These are phyloP conservation scores for Penicillium sp. DNA, from an alignment of 2,329 filamentous ascomycete species.

Conservation along the genomic window DNA sequence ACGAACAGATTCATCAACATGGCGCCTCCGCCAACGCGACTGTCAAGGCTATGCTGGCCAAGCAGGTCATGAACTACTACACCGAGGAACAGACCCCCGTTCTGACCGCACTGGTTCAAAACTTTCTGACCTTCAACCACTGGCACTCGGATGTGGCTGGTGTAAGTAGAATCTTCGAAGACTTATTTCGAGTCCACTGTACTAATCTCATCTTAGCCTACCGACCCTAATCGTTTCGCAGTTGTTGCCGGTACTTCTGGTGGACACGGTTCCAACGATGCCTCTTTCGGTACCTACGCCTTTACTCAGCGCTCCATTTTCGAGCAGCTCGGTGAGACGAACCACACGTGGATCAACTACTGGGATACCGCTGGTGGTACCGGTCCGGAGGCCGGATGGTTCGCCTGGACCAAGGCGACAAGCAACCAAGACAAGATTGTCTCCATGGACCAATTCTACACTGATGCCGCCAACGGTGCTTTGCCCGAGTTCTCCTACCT, in stretches of 20 bases:
- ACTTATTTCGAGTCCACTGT: not conserved
- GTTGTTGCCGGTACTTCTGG: constrained; percentile 28
- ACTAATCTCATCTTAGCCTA: constrained; percentile 30
- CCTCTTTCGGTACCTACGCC: constrained; percentile 24
- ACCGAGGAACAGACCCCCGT: constrained; percentile 43
- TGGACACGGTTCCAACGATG: constrained; percentile 33
- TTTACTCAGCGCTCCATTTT: constrained; percentile 39
- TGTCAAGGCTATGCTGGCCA: constrained; percentile 26
- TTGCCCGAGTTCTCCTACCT: constrained; percentile 34
- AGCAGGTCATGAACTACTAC: constrained; percentile 47
- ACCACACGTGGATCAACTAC: constrained; percentile 36
- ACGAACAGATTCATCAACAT: constrained; percentile 40
- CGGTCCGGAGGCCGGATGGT: constrained; percentile 31
- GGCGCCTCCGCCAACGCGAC: constrained; percentile 26
- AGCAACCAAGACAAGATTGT: constrained; percentile 25
- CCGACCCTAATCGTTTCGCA: constrained; percentile 41
- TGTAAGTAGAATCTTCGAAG: constrained; percentile 27
- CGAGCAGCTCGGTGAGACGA: constrained; percentile 33
- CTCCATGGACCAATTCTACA: constrained; percentile 33
- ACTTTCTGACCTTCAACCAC: constrained; percentile 44
- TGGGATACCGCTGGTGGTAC: constrained; percentile 15
- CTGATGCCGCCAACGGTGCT: constrained; percentile 27
- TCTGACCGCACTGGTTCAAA: constrained; percentile 38
- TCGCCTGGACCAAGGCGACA: constrained; percentile 29
- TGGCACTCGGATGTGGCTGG: constrained; percentile 45